Base-by-base conservation (phyloP, 1,284 basidiomycete genomes). In the Rhodotorula mucilaginosa region DNA sequence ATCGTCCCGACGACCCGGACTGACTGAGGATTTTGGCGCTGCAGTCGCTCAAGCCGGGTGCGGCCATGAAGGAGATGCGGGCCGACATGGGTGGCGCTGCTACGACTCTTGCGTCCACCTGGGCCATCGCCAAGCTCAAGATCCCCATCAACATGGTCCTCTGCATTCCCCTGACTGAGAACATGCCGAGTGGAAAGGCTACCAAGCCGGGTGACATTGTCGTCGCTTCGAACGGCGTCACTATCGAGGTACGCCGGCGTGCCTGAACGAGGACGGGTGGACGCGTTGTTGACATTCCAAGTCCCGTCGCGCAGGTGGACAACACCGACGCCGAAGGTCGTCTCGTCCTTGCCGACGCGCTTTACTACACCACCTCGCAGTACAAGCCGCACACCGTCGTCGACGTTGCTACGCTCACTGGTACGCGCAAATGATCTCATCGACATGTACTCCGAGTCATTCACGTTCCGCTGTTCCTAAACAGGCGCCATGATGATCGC, bases 181-280 rank as follows among this genome's bases (percentile, higher is more conserved):
- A 95, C 82, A 84, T 93, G 85, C 91, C 91, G 7, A 89, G 64
- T 0, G 90, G 91, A 0, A 87, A 87, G 70, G 92, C 92, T 13
- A 94, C 87, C 69, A 95, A 94, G 82, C 93, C 92, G 0, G 93
- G 78, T 65, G 82, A 83, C 78, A 91, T 92, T 65, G 80, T 94
- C 72, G 89, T 91, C 76, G 90, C 91, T 10, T 92, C 92, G 88
- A 93, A 93, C 79, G 92, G 92, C 56, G 92, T 92, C 81, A 88
- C 89, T 0, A 86, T 95, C 48, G 91, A 94, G 80, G 61, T 49
- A 29, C 34, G 57, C 39, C 34, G 31, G 5, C 21, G 7, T 39
- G 16, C 18, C 21, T 58, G 4, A 26, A 5, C 39, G 23, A 18
- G 19, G 19, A 31, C 7, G 19, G 29, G 26, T 10, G 29, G 5